Conservation (phyloP, 306 rosid genomes). For the Medicago ruthenica region DNA sequence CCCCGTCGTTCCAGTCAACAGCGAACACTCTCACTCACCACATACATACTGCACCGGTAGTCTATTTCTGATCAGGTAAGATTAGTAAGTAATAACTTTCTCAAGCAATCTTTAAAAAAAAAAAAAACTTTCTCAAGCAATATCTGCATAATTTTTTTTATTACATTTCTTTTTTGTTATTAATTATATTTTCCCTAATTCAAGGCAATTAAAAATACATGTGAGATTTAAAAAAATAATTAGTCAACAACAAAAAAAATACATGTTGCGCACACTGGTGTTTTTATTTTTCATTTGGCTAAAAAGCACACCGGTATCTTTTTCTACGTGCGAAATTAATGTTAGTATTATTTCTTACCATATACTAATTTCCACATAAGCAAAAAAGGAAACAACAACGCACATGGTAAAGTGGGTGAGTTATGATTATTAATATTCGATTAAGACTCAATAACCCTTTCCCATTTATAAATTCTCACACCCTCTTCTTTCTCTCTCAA, state of each 20-base stretch:
- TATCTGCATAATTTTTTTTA: not conserved
- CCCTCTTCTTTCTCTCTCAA: not conserved
- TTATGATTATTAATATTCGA: constrained; percentile 6
- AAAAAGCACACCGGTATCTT: not conserved
- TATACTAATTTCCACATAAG: not conserved
- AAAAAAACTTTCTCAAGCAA: not conserved
- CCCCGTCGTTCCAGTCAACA: too few relatives aligned
- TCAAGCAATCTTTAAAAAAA: too few relatives aligned
- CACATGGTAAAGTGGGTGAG: constrained; percentile 47
- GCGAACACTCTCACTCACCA: too few relatives aligned
- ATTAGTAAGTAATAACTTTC: too few relatives aligned
- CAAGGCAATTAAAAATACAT: not conserved
- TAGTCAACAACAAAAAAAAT: too few relatives aligned
- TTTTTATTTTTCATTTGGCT: not conserved
- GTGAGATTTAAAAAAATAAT: too few relatives aligned
- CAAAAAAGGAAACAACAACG: not conserved
- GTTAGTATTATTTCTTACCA: not conserved
- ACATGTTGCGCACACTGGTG: not conserved
- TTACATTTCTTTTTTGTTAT: not conserved
- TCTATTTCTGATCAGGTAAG: too few relatives aligned
- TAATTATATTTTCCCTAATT: too few relatives aligned
- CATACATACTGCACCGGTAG: too few relatives aligned
- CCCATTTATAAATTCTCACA: constrained; percentile 36
- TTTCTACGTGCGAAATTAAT: not conserved
- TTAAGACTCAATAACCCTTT: constrained; percentile 18